Evolutionary conservation across 768 basidiomycete genomes (phyloP).

Genomic region (Suillus subluteus): DNA sequence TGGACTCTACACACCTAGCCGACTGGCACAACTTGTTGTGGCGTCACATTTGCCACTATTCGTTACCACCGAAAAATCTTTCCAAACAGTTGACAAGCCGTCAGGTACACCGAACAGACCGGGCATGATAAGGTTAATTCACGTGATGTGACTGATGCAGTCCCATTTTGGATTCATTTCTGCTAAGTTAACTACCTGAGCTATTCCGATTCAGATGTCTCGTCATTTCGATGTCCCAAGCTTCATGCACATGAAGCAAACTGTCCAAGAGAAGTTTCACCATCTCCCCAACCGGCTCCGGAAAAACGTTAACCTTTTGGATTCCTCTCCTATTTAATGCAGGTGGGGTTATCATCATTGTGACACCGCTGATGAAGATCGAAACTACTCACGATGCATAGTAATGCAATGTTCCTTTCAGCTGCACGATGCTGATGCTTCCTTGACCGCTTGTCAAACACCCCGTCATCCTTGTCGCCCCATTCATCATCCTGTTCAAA

Average conservation of each 20-base stretch:
- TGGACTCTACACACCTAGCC: conserved; percentile 1
- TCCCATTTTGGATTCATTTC: background rate
- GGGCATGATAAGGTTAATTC: too few relatives aligned
- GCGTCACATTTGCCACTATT: background rate
- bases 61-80: too few relatives aligned
- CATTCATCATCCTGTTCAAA: too few relatives aligned
- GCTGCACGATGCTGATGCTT: too few relatives aligned
- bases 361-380: too few relatives aligned
- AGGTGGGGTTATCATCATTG: too few relatives aligned
- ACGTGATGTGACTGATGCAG: too few relatives aligned
- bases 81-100: background rate
- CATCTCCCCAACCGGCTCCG: conserved; percentile 15
- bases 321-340: conserved; percentile 18
- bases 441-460: too few relatives aligned
- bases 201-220: background rate
- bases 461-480: too few relatives aligned
- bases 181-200: background rate
- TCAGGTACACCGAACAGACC: background rate
- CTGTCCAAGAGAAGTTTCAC: conserved; percentile 14
- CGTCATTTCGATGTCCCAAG: background rate
- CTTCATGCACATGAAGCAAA: background rate
- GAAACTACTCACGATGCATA: too few relatives aligned
- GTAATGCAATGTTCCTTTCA: too few relatives aligned
- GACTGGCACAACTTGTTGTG: too few relatives aligned
- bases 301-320: conserved; percentile 19